Base-by-base conservation (phyloP, 2,329 filamentous ascomycete genomes). In the Botrytis aclada region DNA sequence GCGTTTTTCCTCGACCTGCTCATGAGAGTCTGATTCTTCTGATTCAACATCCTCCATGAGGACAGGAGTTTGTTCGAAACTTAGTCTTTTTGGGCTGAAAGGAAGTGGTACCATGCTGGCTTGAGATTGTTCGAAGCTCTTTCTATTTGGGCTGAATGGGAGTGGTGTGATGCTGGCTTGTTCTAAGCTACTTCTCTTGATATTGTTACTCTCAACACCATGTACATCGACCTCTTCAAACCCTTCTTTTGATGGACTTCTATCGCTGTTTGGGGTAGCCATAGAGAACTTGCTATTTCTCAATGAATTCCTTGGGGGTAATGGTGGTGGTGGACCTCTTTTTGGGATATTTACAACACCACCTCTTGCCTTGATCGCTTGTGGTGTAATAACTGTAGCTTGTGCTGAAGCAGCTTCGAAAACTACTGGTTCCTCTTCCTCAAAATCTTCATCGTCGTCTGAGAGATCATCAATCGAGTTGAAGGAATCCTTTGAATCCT, bases 321-420 rank as follows among this genome's bases (percentile, higher is more conserved):
- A 66, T 32, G 80, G 86, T 14, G 92, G 90, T 1, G 95, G 94
- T 1, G 93, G 89, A 1, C 90, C 83, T 51, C 94, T 88, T 83
- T 95, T 97, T 20, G 93, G 90, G 73, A 98, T 97, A 63, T 89
- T 94, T 41, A 98, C 93, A 69, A 98, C 85, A 69, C 92, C 91
- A 37, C 94, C 93, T 79, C 93, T 92, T 56, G 89, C 91, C 39
- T 79, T 81, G 51, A 81, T 77, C 12, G 77, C 75, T 64, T 77
- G 74, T 2, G 92, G 89, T 3, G 88, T 87, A 65, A 89, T 84
- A 61, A 88, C 85, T 25, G 88, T 83, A 25, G 87, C 86, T 74
- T 88, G 86, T 25, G 88, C 85, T 7, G 86, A 84, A 20, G 85
- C 89, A 70, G 93, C 87, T 78, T 93, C 90, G 74, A 90, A 92